Base-by-base conservation (phyloP, 352 stramenopile species). In the Halophytophthora polymorphica region DNA sequence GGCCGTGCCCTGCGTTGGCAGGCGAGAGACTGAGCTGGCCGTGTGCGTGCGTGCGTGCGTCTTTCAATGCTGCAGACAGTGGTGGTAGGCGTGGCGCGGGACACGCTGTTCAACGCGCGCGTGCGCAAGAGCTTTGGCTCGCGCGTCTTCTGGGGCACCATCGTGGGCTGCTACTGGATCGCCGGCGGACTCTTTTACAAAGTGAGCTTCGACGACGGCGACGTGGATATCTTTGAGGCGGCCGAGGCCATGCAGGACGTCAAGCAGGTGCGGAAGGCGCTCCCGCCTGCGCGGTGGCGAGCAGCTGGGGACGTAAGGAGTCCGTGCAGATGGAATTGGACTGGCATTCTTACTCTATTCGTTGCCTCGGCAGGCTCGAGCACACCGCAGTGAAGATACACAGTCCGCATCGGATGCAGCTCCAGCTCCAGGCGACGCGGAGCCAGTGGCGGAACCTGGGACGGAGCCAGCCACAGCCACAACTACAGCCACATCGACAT, bases 131-230 rank as follows among this genome's bases (percentile, higher is more conserved):
- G 54, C 51, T 92, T 92, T 45, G 78, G 77, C 22, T 52, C 66
- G 41, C 75, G 73, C 33, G 64, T 56, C 29, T 92, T 92, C 61
- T 88, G 82, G 82, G 82, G 79, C 14, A 69, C 67, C 1, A 50
- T 92, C 0, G 64, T 89, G 29, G 59, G 61, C 31, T 71, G 66
- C 38, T 92, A 92, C 53, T 56, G 68, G 42, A 58, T 92, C 28
- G 55, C 53, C 0, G 60, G 64, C 1, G 74, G 64, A 8, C 48
- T 71, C 0, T 90, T 92, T 44, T 92, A 89, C 60, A 92, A 92
- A 47, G 63, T 92, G 36, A 77, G 70, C 63, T 92, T 92, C 51
- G 82, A 92, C 33, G 82, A 92, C 36, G 82, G 82, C 33, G 82
- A 92, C 50, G 79, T 92, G 23, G 82, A 92, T 57, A 74, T 92